Base-by-base conservation (phyloP, 2,329 filamentous ascomycete genomes). In the Diplodia corticola region DNA sequence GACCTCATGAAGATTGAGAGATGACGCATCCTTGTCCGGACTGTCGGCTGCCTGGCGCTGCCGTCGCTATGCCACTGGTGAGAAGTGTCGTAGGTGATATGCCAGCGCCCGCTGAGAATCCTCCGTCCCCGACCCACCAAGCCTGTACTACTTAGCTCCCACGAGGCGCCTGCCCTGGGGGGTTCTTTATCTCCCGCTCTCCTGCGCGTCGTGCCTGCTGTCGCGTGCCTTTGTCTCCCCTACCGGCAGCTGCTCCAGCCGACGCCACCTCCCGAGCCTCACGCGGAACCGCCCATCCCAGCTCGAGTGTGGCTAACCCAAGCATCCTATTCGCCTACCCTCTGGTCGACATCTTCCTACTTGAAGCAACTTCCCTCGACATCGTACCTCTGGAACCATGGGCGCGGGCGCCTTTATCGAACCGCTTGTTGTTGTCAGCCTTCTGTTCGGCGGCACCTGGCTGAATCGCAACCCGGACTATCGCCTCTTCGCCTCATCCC, bases 391-490 rank as follows among this genome's bases (percentile, higher is more conserved):
- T 17, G 28, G 48, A 46, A 74, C 12, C 67, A 86, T 86, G 84
- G 85, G 85, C 40, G 79, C 80, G 51, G 86, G 86, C 50, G 83
- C 84, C 17, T 79, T 88, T 67, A 76, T 88, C 64, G 87, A 89
- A 71, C 87, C 87, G n/a, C 76, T 88, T 15, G 81, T 87, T 2
- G 86, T 89, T 35, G 77, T 88, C 63, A 79, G 82, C 24, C 79
- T 89, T 26, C 81, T 89, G 15, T 83, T 87, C 67, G 84, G 85
- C 65, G 87, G 87, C 28, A 87, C 86, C 17, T 85, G 85, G 80
- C 81, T 89, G 70, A 89, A 89, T 73, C 81, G 86, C 48, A 80
- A 84, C 67, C 76, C 72, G 64, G 70, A 75, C 13, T 78, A 78
- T 67, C 73, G 74, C 66, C 72, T 77, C 37, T 77, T 78, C 68